These are phyloP conservation scores for Thalassiosira livingstoniorum DNA, from an alignment of 352 stramenopile genomes.

Conservation along the genomic window DNA sequence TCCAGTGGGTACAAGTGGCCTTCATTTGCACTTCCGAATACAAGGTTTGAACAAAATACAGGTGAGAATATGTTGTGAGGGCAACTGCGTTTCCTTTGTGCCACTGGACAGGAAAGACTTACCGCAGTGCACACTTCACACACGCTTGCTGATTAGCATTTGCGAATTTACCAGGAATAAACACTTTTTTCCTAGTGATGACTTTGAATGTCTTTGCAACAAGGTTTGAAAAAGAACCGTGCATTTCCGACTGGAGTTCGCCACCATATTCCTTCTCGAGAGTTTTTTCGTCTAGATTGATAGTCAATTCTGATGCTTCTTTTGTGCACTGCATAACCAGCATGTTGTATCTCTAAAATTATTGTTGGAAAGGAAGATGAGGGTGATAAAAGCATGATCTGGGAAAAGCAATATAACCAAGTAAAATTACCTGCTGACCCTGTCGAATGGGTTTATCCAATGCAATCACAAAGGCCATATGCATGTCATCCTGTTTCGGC, in stretches of 20 bases:
- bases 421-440: conserved; percentile 90
- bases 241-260: conserved; percentile 96
- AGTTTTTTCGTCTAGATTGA: conserved; percentile 97
- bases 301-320: conserved; percentile 84
- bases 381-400: not conserved
- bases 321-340: conserved; percentile 94
- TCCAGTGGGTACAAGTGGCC: conserved; percentile 97
- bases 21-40: conserved; percentile 88
- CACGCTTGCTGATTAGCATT: conserved; percentile 84
- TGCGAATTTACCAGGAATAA: conserved; percentile 89
- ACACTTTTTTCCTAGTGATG: conserved; percentile 95
- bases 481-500: conserved; percentile 95
- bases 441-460: conserved; percentile 98
- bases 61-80: too few relatives aligned
- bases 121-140: conserved; percentile 83
- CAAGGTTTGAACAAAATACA: too few relatives aligned
- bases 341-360: conserved; percentile 94
- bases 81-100: conserved; percentile 96
- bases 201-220: conserved; percentile 98
- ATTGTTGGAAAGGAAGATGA: not conserved
- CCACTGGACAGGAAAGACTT: conserved; percentile 27
- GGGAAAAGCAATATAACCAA: not conserved
- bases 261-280: conserved; percentile 96
- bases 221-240: conserved; percentile 95
- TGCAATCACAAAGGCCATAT: conserved; percentile 98